Percentiles rank a stretch among this genome's conserved stretches.
Conservation (phyloP, 331 rosid species). For the Pyrus hybrid region DNA sequence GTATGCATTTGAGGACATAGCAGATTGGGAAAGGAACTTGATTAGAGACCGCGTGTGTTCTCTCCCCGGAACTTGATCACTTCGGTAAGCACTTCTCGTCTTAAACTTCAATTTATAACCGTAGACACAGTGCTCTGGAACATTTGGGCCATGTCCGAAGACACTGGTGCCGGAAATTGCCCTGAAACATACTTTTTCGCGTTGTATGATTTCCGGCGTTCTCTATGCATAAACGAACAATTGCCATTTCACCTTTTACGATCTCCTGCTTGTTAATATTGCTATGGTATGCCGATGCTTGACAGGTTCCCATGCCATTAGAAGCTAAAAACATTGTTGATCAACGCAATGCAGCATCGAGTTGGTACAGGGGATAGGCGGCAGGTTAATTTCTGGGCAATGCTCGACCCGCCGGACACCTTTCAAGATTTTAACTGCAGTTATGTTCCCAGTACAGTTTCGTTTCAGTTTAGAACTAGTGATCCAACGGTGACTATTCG, state of each 20-base stretch:
- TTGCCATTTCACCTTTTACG: not conserved
- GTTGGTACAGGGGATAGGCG: not conserved
- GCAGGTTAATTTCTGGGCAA: not conserved
- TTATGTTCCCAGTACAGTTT: not conserved
- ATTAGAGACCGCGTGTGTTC: constrained; percentile 52
- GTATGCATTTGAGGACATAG: constrained; percentile 61
- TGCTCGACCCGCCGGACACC: not conserved
- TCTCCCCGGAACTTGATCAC: constrained; percentile 60
- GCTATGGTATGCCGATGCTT: not conserved
- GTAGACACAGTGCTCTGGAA: not conserved
- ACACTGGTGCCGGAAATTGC: not conserved
- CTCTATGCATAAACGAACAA: not conserved
- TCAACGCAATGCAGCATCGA: not conserved
- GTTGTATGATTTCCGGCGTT: not conserved
- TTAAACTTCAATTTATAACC: not conserved
- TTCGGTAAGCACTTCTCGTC: constrained; percentile 11
- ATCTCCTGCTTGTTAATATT: not conserved
- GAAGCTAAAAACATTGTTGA: not conserved
- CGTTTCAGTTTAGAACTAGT: too few species aligned
- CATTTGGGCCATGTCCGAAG: not conserved
- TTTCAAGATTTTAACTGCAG: not conserved
- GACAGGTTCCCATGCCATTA: constrained; percentile 8
- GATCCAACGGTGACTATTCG: too few species aligned
- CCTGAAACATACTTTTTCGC: not conserved
- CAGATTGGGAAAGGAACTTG: constrained; percentile 88